Base-by-base conservation (phyloP, 768 basidiomycete species). In the Pisolithus microcarpus region DNA sequence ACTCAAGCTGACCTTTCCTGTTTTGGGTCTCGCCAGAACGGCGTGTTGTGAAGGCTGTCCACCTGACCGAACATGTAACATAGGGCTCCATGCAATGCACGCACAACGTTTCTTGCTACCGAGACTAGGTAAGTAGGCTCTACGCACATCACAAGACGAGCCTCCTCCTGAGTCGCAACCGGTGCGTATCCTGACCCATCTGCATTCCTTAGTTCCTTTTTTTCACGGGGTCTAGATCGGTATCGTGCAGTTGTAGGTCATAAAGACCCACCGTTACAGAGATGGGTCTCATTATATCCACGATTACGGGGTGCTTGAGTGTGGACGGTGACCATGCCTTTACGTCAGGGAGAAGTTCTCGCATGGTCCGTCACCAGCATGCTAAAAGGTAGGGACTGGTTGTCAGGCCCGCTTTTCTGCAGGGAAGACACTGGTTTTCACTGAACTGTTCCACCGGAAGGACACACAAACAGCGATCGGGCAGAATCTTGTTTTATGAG, bases 401-500 rank as follows among this genome's bases (percentile, higher is more conserved):
- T 24, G 42, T 24, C 24, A 40, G 39, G 10, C n/a, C 24, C 7
- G 21, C 24, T 6, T 44, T 44, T 34, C 34, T 34, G 34, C 34
- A 40, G 43, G 7, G 43, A 19, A 16, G 34, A 37, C n/a, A 11
- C 36, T 26, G 43, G n/a, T 24, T 16, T 26, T 4, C 5, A 44
- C n/a, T 44, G 24, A 23, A 44, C 28, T 7, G 15, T 21, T 24
- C 42, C 42, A 7, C 19, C 28, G 31, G 48, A 40, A 50, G 36
- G 31, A 16, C 5, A 19, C 31, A 26, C 8, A 16, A 24, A 36
- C 24, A 18, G 9, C n/a, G 21, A 28, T 37, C 16, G 30, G 13
- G 16, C n/a, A 57, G 44, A 34, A 75, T 85, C 38, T 58, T 81
- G 21, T 85, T 85, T 61, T 85, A 85, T 56, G 75, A 85, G 46